Conservation (phyloP, 2,329 filamentous ascomycete species). For the Verticillium zaregamsianum region DNA sequence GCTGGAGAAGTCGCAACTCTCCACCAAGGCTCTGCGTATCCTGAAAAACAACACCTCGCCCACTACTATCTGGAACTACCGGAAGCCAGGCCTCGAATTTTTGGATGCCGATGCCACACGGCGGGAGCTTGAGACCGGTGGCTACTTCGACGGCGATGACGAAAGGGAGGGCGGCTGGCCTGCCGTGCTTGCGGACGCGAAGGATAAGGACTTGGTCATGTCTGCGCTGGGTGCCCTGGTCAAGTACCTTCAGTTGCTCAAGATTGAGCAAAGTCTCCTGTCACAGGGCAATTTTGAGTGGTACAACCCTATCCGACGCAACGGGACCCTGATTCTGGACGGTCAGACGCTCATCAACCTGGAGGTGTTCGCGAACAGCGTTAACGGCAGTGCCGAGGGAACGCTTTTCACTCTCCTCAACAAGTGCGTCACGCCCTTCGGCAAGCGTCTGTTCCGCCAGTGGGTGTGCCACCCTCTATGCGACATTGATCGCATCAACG, state of each 20-base stretch:
- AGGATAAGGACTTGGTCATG: constrained; percentile 78
- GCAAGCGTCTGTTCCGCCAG: constrained; percentile 90
- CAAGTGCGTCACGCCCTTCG: constrained; percentile 92
- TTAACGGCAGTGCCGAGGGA: constrained; percentile 78
- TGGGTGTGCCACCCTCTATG: constrained; percentile 97
- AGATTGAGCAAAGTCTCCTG: constrained; percentile 82
- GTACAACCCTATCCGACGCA: constrained; percentile 88
- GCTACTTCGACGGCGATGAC: constrained; percentile 68
- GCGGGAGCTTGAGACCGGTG: constrained; percentile 73
- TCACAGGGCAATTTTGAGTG: constrained; percentile 86
- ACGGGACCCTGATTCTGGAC: constrained; percentile 87
- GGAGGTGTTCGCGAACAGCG: constrained; percentile 93
- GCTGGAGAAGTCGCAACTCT: constrained; percentile 81
- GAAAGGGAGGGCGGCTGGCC: constrained; percentile 62
- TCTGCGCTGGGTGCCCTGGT: constrained; percentile 86
- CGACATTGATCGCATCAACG: constrained; percentile 83
- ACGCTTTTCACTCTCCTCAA: constrained; percentile 90
- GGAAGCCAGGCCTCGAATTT: constrained; percentile 85
- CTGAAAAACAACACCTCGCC: constrained; percentile 93
- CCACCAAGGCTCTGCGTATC: constrained; percentile 84
- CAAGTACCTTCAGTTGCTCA: constrained; percentile 80
- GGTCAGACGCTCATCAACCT: constrained; percentile 96
- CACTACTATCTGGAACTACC: constrained; percentile 90
- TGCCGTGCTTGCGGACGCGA: constrained; percentile 63
- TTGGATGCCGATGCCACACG: constrained; percentile 81